These are phyloP conservation scores for Diaporthe destruens DNA, from an alignment of 2,329 filamentous ascomycete genomes.

Conservation along the genomic window DNA sequence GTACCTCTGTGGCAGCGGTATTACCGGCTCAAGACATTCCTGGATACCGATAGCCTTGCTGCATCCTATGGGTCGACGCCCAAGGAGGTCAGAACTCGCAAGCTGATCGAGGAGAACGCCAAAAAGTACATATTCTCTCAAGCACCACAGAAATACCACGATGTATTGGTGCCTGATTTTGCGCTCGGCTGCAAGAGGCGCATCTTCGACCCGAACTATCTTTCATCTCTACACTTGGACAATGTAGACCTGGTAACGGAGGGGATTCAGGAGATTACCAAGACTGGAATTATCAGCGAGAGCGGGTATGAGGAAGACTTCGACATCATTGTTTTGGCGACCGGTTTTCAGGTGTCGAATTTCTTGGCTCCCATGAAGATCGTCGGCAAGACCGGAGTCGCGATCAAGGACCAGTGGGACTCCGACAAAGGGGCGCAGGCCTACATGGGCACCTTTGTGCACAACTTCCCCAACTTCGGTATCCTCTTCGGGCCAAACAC, in stretches of 20 bases:
- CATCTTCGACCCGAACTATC: slow-evolving; percentile 52
- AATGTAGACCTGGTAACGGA: slow-evolving; percentile 50
- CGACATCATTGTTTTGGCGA: slow-evolving; percentile 48
- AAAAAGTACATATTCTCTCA: slow-evolving; percentile 47
- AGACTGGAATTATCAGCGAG: slow-evolving; percentile 46
- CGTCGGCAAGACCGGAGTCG: slow-evolving; percentile 44
- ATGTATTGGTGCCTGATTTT: slow-evolving; percentile 48
- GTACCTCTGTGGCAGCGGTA: slow-evolving; percentile 44
- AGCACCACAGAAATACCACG: slow-evolving; percentile 48
- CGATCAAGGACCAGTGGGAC: slow-evolving; percentile 48
- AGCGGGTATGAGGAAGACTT: slow-evolving; percentile 43
- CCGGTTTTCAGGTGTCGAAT: slow-evolving; percentile 46
- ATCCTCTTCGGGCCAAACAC: slow-evolving; percentile 48
- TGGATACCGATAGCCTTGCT: slow-evolving; percentile 39
- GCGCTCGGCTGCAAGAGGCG: slow-evolving; percentile 53
- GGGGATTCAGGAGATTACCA: slow-evolving; percentile 45
- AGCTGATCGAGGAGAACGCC: slow-evolving; percentile 22
- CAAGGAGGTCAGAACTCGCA: not conserved
- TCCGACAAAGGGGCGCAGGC: slow-evolving; percentile 48
- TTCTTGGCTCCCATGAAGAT: slow-evolving; percentile 49
- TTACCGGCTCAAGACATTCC: slow-evolving; percentile 42
- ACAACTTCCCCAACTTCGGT: slow-evolving; percentile 50
- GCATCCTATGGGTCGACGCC: not conserved
- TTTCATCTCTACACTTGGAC: slow-evolving; percentile 47
- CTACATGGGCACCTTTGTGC: slow-evolving; percentile 49